Percentiles rank a stretch among this genome's conserved stretches.
Evolutionary conservation across 2,329 filamentous ascomycete species (phyloP).

Genomic region (Leptoxyphium fumago): DNA sequence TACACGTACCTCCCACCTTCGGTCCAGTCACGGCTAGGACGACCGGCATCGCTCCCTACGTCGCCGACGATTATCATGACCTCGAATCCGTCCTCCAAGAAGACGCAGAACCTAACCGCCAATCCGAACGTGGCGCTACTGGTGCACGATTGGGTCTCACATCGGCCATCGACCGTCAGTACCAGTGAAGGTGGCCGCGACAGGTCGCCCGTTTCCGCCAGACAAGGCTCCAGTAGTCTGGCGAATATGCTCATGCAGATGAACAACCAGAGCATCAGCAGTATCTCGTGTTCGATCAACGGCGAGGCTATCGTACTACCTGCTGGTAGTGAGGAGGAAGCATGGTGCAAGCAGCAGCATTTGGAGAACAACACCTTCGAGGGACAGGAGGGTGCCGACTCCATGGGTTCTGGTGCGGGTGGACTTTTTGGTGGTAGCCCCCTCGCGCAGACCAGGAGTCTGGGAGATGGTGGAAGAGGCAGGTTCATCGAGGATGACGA

Average conservation of each 20-base stretch:
- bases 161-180: slow-evolving; percentile 59
- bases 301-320: slow-evolving; percentile 66
- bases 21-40: slow-evolving; percentile 44
- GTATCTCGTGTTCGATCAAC: slow-evolving; percentile 86
- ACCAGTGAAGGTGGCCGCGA: slow-evolving; percentile 28
- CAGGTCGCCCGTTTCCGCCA: slow-evolving; percentile 27
- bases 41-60: slow-evolving; percentile 24
- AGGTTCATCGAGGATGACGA: slow-evolving; percentile 69
- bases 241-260: slow-evolving; percentile 76
- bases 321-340: slow-evolving; percentile 63
- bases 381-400: slow-evolving; percentile 11
- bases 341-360: slow-evolving; percentile 69
- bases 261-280: slow-evolving; percentile 75
- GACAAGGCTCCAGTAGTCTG: slow-evolving; percentile 56
- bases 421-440: slow-evolving; percentile 12
- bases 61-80: slow-evolving; percentile 70
- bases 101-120: slow-evolving; percentile 63
- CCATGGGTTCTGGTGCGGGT: slow-evolving; percentile 10
- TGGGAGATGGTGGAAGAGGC: slow-evolving; percentile 36
- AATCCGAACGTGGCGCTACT: slow-evolving; percentile 85
- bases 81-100: slow-evolving; percentile 63
- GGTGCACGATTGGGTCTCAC: slow-evolving; percentile 97
- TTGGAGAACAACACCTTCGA: slow-evolving; percentile 69
- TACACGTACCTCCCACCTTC: slow-evolving; percentile 79
- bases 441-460: slow-evolving; percentile 10